These are phyloP conservation scores for Termitomyces sp. DNA, from an alignment of 768 basidiomycete species.

Conservation along the genomic window DNA sequence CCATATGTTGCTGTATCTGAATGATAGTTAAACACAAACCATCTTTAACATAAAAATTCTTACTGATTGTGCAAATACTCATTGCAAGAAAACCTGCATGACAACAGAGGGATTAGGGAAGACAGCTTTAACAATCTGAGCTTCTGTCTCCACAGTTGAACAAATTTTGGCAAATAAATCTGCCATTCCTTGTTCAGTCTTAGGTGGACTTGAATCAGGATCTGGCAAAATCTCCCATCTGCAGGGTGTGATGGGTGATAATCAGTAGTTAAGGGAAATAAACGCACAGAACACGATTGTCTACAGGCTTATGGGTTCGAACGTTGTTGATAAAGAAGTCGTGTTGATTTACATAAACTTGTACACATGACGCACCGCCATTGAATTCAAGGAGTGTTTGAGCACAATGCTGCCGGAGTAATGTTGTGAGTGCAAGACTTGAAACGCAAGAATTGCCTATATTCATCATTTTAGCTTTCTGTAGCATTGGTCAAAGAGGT, in stretches of 20 bases:
- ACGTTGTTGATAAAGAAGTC: conserved; percentile 98
- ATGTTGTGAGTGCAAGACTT: neutral
- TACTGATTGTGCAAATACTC: conserved; percentile 97
- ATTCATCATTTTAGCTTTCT: conserved; percentile 98
- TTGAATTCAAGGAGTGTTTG: conserved; percentile 97
- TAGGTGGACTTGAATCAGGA: conserved; percentile 73
- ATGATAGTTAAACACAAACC: neutral
- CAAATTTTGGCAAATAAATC: conserved; percentile 86
- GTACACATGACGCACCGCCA: conserved; percentile 92
- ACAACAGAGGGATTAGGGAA: conserved; percentile 96
- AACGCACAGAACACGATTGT: conserved; percentile 54
- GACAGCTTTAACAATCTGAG: conserved; percentile 96
- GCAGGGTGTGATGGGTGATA: conserved; percentile 1
- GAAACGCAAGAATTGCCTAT: conserved; percentile 35
- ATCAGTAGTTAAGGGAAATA: neutral
- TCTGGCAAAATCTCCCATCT: conserved; percentile 85
- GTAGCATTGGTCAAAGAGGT: conserved; percentile 93
- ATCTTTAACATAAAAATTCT: conserved; percentile 16
- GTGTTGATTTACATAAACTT: conserved; percentile 99
- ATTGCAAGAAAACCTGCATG: conserved; percentile 96
- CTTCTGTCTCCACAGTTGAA: conserved; percentile 88
- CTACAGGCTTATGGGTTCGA: conserved; percentile 50
- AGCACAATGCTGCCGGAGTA: conserved; percentile 78
- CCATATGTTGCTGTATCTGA: conserved; percentile 96
- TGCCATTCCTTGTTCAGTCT: conserved; percentile 69